A percentile compares a stretch with the other conserved stretches of the same genome.
Evolutionary conservation across 2,329 filamentous ascomycete genomes (phyloP).

Genomic region (Nigrospora osmanthi): DNA sequence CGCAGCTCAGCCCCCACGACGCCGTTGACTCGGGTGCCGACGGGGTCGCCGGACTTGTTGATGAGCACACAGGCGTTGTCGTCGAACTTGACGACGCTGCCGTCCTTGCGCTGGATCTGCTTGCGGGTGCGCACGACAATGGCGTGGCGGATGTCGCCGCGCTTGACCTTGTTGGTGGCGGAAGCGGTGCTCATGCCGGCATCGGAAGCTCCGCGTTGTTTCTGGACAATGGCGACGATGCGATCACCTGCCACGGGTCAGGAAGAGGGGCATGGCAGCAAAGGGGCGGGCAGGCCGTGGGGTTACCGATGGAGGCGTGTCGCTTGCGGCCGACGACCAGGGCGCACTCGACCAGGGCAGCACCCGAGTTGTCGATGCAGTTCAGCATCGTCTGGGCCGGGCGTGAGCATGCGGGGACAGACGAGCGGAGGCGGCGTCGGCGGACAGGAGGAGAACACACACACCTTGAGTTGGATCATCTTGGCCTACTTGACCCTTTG

Average conservation of each 20-base stretch:
- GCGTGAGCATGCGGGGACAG: background rate
- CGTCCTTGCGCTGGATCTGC: constrained; percentile 79
- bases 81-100: constrained; percentile 85
- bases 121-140: constrained; percentile 90
- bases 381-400: constrained; percentile 77
- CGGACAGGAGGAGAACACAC: background rate
- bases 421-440: background rate
- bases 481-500: constrained; percentile 28
- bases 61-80: constrained; percentile 97
- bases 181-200: constrained; percentile 64
- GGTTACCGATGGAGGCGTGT: constrained; percentile 77
- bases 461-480: constrained; percentile 89
- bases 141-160: constrained; percentile 93
- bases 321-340: constrained; percentile 87
- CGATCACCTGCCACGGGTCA: constrained; percentile 64
- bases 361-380: constrained; percentile 99
- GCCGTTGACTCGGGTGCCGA: constrained; percentile 86
- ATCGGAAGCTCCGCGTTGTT: constrained; percentile 74
- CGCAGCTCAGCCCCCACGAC: constrained; percentile 85
- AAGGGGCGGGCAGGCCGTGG: background rate
- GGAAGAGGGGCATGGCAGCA: background rate
- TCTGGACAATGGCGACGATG: constrained; percentile 95
- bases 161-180: constrained; percentile 84
- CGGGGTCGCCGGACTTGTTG: constrained; percentile 93
- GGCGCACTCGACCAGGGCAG: constrained; percentile 92